phyloP scores from a whole-genome alignment of 1,139 yeast genomes.

The Kurtzmaniella quercitrusa region DNA sequence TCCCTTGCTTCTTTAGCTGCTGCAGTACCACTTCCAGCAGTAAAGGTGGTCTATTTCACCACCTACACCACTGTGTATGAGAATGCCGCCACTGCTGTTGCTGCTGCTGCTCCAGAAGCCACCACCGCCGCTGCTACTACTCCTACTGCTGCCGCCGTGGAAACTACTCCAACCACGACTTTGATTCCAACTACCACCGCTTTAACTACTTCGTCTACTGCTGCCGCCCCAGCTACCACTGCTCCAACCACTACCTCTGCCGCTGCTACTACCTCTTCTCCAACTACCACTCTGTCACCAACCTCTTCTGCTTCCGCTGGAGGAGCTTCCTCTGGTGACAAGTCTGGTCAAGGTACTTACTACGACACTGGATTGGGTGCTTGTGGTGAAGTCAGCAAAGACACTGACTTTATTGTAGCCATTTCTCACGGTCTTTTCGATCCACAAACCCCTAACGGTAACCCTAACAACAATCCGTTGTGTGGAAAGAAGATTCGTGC shows the following conservation, averaged over 20 bases:
- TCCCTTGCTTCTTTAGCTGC: slow-evolving; percentile 10
- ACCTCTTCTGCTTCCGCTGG: slow-evolving; percentile 17
- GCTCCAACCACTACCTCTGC: slow-evolving; percentile 14
- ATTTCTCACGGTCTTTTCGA: slow-evolving; percentile 34
- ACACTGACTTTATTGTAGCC: slow-evolving; percentile 47
- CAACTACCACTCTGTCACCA: slow-evolving; percentile 15
- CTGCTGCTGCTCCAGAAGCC: slow-evolving; percentile 9
- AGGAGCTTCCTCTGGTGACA: slow-evolving; percentile 12
- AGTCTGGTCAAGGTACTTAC: slow-evolving; percentile 57
- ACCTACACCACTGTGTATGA: slow-evolving; percentile 15
- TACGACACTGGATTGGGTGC: slow-evolving; percentile 59
- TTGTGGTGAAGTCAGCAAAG: slow-evolving; percentile 49
- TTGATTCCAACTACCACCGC: slow-evolving; percentile 11
- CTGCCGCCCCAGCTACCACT: slow-evolving; percentile 10
- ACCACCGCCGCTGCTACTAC: slow-evolving; percentile 5
- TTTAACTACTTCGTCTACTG: slow-evolving; percentile 12
- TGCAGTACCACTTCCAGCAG: slow-evolving; percentile 23
- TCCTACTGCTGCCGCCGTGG: slow-evolving; percentile 9
- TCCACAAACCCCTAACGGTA: slow-evolving; percentile 25
- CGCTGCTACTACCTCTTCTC: slow-evolving; percentile 21
- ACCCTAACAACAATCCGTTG: slow-evolving; percentile 40
- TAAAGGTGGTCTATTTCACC: slow-evolving; percentile 15
- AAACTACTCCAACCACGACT: slow-evolving; percentile 15
- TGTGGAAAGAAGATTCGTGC: slow-evolving; percentile 43
- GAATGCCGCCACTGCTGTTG: slow-evolving; percentile 10